These are phyloP conservation scores for Heliamphora exappendiculata DNA, from an alignment of 148 eudicot species.

Conservation along the genomic window DNA sequence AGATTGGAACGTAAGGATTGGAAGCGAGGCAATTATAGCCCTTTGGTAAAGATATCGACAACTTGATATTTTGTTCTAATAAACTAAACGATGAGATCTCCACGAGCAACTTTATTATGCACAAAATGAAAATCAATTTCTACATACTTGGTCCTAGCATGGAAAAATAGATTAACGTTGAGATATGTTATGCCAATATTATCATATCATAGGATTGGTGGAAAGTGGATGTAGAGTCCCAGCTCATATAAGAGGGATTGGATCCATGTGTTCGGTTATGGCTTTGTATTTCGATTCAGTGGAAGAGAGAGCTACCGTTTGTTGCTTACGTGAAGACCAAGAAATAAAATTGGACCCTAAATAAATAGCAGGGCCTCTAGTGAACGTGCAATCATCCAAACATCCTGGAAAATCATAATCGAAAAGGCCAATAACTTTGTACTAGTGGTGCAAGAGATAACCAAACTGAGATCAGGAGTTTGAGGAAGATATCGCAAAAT, in stretches of 20 bases:
- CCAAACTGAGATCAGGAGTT: background rate
- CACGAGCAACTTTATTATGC: background rate
- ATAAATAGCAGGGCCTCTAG: background rate
- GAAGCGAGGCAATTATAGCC: too few relatives aligned
- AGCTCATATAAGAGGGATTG: too few relatives aligned
- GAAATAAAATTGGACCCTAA: background rate
- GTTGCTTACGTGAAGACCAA: background rate
- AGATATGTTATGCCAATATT: background rate
- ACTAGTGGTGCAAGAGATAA: background rate
- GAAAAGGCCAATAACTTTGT: too few relatives aligned
- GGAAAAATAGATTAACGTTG: background rate
- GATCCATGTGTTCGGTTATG: too few relatives aligned
- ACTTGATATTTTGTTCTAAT: background rate
- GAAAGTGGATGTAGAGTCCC: background rate
- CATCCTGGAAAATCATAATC: conserved; percentile 1
- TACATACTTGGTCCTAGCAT: background rate
- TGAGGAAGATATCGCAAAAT: background rate
- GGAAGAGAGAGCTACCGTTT: background rate
- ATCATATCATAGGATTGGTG: background rate
- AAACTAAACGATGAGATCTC: background rate
- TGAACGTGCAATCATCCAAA: background rate
- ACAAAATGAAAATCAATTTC: background rate
- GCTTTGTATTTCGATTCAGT: background rate
- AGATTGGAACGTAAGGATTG: too few relatives aligned
- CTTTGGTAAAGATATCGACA: background rate